Evolutionary conservation across 2,329 filamentous ascomycete species (phyloP).

Genomic region (Diaporthe citri): DNA sequence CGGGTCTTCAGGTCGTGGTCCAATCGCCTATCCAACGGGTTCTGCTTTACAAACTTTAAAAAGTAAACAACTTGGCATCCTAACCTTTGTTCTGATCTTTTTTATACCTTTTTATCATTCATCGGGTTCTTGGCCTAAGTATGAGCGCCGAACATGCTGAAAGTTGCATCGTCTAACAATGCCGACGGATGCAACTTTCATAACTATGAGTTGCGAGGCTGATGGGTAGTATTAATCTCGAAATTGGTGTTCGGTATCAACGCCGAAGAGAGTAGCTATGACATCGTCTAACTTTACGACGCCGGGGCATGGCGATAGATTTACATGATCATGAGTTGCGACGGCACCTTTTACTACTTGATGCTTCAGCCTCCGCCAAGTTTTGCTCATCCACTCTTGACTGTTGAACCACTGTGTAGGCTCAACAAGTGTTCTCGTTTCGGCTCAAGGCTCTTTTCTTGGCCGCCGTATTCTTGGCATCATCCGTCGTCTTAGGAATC

Average conservation of each 20-base stretch:
- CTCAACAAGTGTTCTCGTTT: not conserved
- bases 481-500: not conserved
- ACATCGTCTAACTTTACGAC: not conserved
- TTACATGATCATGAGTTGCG: not conserved
- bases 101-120: not conserved
- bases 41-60: not conserved
- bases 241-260: not conserved
- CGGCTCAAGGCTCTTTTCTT: not conserved
- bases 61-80: not conserved
- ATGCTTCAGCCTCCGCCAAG: not conserved
- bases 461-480: not conserved
- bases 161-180: not conserved
- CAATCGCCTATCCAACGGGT: not conserved
- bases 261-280: not conserved
- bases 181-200: not conserved
- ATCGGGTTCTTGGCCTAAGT: not conserved
- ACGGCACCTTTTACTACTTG: not conserved
- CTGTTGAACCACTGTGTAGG: not conserved
- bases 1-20: not conserved
- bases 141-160: not conserved
- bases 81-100: not conserved
- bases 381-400: not conserved
- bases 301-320: not conserved
- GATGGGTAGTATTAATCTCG: not conserved
- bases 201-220: not conserved